phyloP scores from a whole-genome alignment of 805 yeast species.

The Wickerhamiella australiensis region DNA sequence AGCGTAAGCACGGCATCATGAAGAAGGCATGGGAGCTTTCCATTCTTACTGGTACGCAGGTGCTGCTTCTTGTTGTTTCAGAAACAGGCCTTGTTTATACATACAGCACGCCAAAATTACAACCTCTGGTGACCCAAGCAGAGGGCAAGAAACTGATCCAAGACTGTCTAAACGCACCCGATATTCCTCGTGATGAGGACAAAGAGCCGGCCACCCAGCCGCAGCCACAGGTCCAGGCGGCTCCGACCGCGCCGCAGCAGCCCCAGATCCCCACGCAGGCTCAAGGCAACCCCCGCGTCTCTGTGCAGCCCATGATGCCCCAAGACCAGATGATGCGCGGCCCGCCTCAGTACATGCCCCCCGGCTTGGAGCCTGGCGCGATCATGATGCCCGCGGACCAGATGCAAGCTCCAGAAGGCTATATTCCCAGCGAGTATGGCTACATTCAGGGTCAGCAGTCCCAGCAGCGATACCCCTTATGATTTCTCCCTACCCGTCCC shows the following conservation, averaged over 20 bases:
- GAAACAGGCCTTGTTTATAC: constrained; percentile 99
- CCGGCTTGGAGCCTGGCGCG: constrained; percentile 10
- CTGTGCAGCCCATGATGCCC: constrained; percentile 6
- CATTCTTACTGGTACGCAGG: constrained; percentile 96
- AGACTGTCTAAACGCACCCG: constrained; percentile 96
- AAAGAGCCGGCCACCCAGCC: constrained; percentile 32
- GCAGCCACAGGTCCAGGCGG: background rate
- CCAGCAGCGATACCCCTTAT: constrained; percentile 12
- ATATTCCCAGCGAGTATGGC: constrained; percentile 15
- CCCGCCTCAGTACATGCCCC: constrained; percentile 9
- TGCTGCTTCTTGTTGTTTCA: constrained; percentile 81
- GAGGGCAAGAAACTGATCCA: constrained; percentile 96
- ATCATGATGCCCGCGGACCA: constrained; percentile 8
- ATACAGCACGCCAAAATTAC: constrained; percentile 96
- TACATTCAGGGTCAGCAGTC: constrained; percentile 15
- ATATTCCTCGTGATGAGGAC: constrained; percentile 41
- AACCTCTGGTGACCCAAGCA: constrained; percentile 91
- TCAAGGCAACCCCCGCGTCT: background rate
- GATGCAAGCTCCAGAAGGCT: constrained; percentile 13
- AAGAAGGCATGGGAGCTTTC: constrained; percentile 97
- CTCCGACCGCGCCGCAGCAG: constrained; percentile 23
- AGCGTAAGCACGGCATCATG: constrained; percentile 98
- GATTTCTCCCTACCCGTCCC: background rate
- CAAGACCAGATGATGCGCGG: constrained; percentile 5
- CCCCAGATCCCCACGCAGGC: constrained; percentile 11